Evolutionary conservation across 2,329 filamentous ascomycete species (phyloP).

Genomic region (Aureobasidium sp.): DNA sequence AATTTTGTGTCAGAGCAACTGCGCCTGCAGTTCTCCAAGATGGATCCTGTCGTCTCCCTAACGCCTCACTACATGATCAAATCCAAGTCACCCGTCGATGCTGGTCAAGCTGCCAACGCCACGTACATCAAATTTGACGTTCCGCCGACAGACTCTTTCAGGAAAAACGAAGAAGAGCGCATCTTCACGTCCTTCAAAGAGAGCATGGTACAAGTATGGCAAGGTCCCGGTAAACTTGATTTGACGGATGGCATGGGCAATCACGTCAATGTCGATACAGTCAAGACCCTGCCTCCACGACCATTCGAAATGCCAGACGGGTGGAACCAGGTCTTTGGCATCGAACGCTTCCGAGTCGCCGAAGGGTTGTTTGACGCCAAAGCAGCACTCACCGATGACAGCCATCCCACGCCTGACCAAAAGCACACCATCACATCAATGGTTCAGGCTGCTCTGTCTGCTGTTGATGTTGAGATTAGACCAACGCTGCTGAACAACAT

Average conservation of each 20-base stretch:
- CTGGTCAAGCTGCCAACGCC: conserved; percentile 70
- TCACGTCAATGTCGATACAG: conserved; percentile 66
- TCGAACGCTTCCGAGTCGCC: conserved; percentile 76
- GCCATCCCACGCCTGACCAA: conserved; percentile 46
- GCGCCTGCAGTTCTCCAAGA: conserved; percentile 65
- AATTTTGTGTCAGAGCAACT: conserved; percentile 88
- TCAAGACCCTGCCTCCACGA: conserved; percentile 65
- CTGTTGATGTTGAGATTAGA: conserved; percentile 83
- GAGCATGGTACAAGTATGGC: conserved; percentile 90
- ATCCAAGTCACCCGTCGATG: conserved; percentile 83
- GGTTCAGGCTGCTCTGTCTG: conserved; percentile 67
- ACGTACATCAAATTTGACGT: conserved; percentile 63
- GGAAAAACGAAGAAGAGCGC: conserved; percentile 80
- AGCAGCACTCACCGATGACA: conserved; percentile 54
- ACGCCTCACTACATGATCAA: conserved; percentile 82
- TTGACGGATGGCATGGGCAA: conserved; percentile 37
- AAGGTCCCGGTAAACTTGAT: conserved; percentile 63
- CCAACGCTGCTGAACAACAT: conserved; percentile 80
- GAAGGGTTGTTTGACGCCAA: conserved; percentile 89
- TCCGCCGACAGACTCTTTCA: conserved; percentile 62
- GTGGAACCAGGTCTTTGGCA: conserved; percentile 89
- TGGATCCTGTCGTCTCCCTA: conserved; percentile 63
- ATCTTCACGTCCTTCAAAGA: conserved; percentile 96
- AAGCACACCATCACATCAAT: conserved; percentile 77
- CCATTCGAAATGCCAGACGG: conserved; percentile 97